Evolutionary conservation across 352 stramenopile species (phyloP).

Genomic region (Hyaloperonospora brassicae): DNA sequence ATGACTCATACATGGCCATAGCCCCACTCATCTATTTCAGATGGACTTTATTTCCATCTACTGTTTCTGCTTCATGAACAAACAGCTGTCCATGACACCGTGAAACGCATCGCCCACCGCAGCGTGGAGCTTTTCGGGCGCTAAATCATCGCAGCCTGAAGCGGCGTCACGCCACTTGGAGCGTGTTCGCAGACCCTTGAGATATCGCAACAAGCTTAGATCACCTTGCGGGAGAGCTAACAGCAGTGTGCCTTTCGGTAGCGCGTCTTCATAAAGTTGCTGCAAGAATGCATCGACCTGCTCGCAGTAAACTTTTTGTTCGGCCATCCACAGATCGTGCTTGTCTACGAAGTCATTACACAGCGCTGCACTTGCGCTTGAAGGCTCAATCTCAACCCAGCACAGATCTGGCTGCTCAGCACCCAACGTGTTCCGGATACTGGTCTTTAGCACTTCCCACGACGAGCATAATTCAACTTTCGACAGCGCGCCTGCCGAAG

Average conservation of each 20-base stretch:
- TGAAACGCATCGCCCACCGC: constrained; percentile 61
- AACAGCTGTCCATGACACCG: constrained; percentile 60
- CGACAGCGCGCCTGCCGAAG: constrained; percentile 12
- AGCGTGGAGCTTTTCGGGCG: constrained; percentile 46
- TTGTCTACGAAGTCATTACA: constrained; percentile 54
- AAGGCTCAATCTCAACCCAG: constrained; percentile 68
- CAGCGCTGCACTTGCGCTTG: constrained; percentile 20
- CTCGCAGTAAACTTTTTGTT: constrained; percentile 43
- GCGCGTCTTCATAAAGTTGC: constrained; percentile 32
- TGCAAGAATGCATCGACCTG: constrained; percentile 43
- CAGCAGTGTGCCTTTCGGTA: constrained; percentile 48
- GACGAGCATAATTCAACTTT: constrained; percentile 28
- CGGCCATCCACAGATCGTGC: constrained; percentile 60
- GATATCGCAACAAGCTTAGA: constrained; percentile 56
- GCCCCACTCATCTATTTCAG: constrained; percentile 5
- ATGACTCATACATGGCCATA: constrained; percentile 1
- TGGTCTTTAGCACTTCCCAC: constrained; percentile 31
- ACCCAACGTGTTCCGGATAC: constrained; percentile 22
- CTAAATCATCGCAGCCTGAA: constrained; percentile 14
- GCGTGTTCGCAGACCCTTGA: constrained; percentile 65
- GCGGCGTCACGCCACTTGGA: constrained; percentile 66
- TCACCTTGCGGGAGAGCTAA: constrained; percentile 68
- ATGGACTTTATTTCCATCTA: constrained; percentile 1
- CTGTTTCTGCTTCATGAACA: constrained; percentile 66
- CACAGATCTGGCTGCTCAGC: constrained; percentile 38